Conservation (phyloP, 148 eudicot species). For the Arbutus unedo region DNA sequence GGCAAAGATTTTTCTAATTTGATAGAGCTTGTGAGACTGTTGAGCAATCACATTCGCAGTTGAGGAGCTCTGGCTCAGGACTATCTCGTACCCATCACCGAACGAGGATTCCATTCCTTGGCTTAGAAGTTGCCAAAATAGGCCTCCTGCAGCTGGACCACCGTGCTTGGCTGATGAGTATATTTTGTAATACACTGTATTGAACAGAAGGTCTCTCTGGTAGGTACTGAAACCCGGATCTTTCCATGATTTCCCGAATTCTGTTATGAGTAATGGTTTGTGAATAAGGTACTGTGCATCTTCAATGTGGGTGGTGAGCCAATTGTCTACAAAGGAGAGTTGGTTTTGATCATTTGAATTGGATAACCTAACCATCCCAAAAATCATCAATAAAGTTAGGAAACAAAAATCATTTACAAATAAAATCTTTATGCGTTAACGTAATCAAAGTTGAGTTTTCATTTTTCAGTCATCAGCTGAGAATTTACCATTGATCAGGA, state of each 20-base stretch:
- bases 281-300: slow-evolving; percentile 56
- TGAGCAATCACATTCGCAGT: slow-evolving; percentile 63
- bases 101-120: slow-evolving; percentile 55
- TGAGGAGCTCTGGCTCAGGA: slow-evolving; percentile 51
- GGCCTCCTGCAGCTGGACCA: slow-evolving; percentile 71
- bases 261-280: slow-evolving; percentile 74
- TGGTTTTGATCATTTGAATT: slow-evolving; percentile 50
- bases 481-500: slow-evolving; percentile 82
- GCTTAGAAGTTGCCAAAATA: slow-evolving; percentile 87
- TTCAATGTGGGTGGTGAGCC: slow-evolving; percentile 71
- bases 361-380: slow-evolving; percentile 50
- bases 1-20: slow-evolving; percentile 51
- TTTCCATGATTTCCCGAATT: slow-evolving; percentile 78
- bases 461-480: neutral
- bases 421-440: neutral
- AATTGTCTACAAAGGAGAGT: slow-evolving; percentile 57
- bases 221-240: slow-evolving; percentile 57
- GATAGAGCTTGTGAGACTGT: slow-evolving; percentile 58
- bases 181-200: slow-evolving; percentile 48
- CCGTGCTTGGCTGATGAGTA: slow-evolving; percentile 72
- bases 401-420: neutral
- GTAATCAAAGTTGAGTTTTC: neutral
- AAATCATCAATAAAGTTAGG: neutral
- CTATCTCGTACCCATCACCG: slow-evolving; percentile 67
- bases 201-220: slow-evolving; percentile 55